These are phyloP conservation scores for Starmerella scarabaei DNA, from an alignment of 805 yeast species.

Conservation along the genomic window DNA sequence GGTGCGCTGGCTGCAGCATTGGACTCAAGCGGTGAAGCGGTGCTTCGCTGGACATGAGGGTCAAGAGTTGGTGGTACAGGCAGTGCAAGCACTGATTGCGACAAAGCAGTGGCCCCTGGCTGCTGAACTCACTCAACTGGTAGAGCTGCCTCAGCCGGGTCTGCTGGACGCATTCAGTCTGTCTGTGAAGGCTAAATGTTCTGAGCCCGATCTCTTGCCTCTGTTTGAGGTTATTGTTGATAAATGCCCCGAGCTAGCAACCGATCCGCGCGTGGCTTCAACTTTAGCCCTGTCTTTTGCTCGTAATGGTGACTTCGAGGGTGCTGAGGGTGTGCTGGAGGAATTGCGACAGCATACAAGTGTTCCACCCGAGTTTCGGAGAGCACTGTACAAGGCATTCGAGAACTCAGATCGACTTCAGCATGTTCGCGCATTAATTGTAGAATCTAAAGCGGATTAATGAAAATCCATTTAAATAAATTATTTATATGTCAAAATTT, in stretches of 20 bases:
- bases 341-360: not conserved
- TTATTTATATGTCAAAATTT: not conserved
- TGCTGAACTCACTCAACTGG: not conserved
- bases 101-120: not conserved
- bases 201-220: slow-evolving; percentile 1
- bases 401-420: not conserved
- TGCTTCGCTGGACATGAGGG: too few species aligned
- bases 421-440: not conserved
- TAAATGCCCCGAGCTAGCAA: slow-evolving; percentile 8
- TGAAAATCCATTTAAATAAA: not conserved
- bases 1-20: not conserved
- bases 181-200: not conserved
- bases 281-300: slow-evolving; percentile 8
- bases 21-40: slow-evolving; percentile 1
- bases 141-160: not conserved
- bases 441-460: not conserved
- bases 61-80: not conserved
- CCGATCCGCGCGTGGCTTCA: slow-evolving; percentile 1
- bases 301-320: slow-evolving; percentile 1
- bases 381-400: not conserved
- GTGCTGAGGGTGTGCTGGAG: slow-evolving; percentile 8
- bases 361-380: not conserved
- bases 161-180: not conserved
- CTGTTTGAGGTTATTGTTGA: slow-evolving; percentile 5
- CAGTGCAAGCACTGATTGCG: not conserved